Evolutionary conservation across 495 filamentous ascomycete genomes (phyloP).

Genomic region (Aspergillus taichungensis): DNA sequence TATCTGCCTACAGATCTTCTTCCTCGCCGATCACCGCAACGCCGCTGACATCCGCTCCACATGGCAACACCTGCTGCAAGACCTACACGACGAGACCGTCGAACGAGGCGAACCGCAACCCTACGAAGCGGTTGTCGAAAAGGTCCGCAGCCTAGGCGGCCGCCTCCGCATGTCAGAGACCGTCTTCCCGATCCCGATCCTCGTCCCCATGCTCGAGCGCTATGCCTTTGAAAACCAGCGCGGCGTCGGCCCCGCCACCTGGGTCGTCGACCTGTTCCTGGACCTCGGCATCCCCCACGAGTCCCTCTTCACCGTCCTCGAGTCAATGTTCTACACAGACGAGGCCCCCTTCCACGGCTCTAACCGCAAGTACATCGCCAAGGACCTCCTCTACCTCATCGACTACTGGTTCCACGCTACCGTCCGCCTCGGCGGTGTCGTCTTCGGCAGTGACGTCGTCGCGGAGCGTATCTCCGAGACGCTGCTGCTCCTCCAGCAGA

Average conservation of each 20-base stretch:
- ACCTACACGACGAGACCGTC: slow-evolving; percentile 55
- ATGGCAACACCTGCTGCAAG: slow-evolving; percentile 74
- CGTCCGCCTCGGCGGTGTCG: slow-evolving; percentile 41
- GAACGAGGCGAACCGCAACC: slow-evolving; percentile 48
- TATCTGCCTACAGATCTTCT: slow-evolving; percentile 84
- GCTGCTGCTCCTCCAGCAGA: slow-evolving; percentile 36
- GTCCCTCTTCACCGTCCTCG: slow-evolving; percentile 64
- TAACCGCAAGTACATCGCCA: slow-evolving; percentile 49
- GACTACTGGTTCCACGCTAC: slow-evolving; percentile 56
- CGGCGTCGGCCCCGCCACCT: slow-evolving; percentile 56
- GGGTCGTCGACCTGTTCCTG: slow-evolving; percentile 77
- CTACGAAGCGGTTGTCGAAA: slow-evolving; percentile 69
- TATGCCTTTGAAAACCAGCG: slow-evolving; percentile 68
- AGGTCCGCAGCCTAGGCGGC: slow-evolving; percentile 66
- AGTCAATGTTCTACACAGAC: slow-evolving; percentile 74
- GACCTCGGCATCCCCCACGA: slow-evolving; percentile 68
- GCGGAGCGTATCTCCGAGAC: slow-evolving; percentile 39
- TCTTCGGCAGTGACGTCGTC: slow-evolving; percentile 45
- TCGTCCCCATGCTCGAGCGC: slow-evolving; percentile 65
- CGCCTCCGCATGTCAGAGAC: slow-evolving; percentile 69
- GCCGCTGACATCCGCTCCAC: slow-evolving; percentile 68
- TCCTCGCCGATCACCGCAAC: slow-evolving; percentile 79
- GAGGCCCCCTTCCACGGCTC: slow-evolving; percentile 71
- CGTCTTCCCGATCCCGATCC: slow-evolving; percentile 61
- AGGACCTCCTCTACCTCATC: slow-evolving; percentile 54